phyloP scores from a whole-genome alignment of 2,329 filamentous ascomycete genomes.

The Raffaelea albimanens region DNA sequence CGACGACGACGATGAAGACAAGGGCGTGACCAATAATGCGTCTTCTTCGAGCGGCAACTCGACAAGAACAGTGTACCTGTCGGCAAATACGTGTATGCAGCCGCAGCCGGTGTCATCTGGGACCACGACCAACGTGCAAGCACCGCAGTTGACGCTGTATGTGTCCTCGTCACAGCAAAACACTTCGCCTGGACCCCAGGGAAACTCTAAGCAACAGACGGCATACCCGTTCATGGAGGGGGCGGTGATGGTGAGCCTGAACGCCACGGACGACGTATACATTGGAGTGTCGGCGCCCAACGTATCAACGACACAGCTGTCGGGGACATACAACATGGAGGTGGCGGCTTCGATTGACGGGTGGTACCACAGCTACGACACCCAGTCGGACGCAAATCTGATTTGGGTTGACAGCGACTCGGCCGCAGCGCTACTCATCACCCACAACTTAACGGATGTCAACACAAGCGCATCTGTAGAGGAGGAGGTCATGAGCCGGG shows the following conservation, averaged over 20 bases:
- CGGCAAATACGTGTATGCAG: constrained; percentile 77
- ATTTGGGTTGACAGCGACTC: constrained; percentile 81
- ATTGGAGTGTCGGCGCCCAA: constrained; percentile 66
- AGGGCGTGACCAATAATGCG: background rate
- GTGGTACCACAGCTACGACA: constrained; percentile 60
- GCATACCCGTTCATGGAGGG: constrained; percentile 52
- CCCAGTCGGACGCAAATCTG: constrained; percentile 45
- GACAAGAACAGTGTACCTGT: constrained; percentile 59
- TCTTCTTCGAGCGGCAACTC: constrained; percentile 9
- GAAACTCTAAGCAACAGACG: constrained; percentile 32
- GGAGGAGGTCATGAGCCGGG: constrained; percentile 39
- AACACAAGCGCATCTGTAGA: constrained; percentile 40
- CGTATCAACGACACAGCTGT: constrained; percentile 44
- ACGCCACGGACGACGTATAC: constrained; percentile 59
- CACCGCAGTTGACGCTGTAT: constrained; percentile 70
- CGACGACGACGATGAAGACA: constrained; percentile 7
- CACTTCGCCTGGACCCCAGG: constrained; percentile 55
- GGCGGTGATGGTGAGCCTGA: constrained; percentile 55
- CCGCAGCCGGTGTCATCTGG: constrained; percentile 28
- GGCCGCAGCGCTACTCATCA: constrained; percentile 67
- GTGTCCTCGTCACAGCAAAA: constrained; percentile 59
- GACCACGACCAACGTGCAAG: constrained; percentile 27
- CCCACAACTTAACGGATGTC: constrained; percentile 57
- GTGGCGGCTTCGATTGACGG: constrained; percentile 74
- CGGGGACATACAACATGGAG: constrained; percentile 67